Evolutionary conservation across 768 basidiomycete species (phyloP).

Genomic region (Tylopilus rubrobrunneus): DNA sequence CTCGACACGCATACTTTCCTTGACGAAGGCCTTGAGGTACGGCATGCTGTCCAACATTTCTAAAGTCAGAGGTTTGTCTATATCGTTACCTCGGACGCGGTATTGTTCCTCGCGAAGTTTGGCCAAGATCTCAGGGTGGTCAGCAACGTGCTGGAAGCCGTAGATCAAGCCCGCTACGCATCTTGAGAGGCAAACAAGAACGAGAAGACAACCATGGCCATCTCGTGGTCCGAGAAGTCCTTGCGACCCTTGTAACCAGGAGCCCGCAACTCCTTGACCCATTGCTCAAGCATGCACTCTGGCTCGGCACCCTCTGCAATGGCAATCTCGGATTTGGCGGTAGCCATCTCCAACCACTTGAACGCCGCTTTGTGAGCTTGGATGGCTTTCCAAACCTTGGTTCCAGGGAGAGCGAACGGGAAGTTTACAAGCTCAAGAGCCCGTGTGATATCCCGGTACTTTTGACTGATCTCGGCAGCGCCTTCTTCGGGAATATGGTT

Average conservation of each 20-base stretch:
- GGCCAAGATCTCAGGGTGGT: constrained; percentile 81
- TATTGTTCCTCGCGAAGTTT: constrained; percentile 93
- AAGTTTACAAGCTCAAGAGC: constrained; percentile 99
- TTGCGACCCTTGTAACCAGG: constrained; percentile 67
- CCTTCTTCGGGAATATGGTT: constrained; percentile 80
- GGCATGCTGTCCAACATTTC: constrained; percentile 92
- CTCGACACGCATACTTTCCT: constrained; percentile 86
- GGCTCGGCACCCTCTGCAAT: constrained; percentile 81
- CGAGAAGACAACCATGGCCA: constrained; percentile 94
- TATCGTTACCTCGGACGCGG: constrained; percentile 72
- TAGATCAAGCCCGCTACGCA: constrained; percentile 94
- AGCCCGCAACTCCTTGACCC: constrained; percentile 73
- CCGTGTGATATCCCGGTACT: constrained; percentile 94
- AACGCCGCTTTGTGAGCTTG: constrained; percentile 86
- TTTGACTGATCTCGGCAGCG: constrained; percentile 77
- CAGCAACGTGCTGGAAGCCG: constrained; percentile 93
- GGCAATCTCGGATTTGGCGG: constrained; percentile 70
- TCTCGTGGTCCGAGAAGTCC: constrained; percentile 91
- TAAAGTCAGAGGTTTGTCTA: constrained; percentile 72
- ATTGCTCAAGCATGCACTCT: constrained; percentile 89
- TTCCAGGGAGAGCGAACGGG: constrained; percentile 91
- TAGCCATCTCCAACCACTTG: constrained; percentile 75
- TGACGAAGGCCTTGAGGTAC: constrained; percentile 88
- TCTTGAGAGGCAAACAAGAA: constrained; percentile 98
- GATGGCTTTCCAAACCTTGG: constrained; percentile 92